Evolutionary conservation across 345 rosid genomes (phyloP), one percentile per base, ranked within the genome.

Genomic region (Salix koriyanagi): DNA sequence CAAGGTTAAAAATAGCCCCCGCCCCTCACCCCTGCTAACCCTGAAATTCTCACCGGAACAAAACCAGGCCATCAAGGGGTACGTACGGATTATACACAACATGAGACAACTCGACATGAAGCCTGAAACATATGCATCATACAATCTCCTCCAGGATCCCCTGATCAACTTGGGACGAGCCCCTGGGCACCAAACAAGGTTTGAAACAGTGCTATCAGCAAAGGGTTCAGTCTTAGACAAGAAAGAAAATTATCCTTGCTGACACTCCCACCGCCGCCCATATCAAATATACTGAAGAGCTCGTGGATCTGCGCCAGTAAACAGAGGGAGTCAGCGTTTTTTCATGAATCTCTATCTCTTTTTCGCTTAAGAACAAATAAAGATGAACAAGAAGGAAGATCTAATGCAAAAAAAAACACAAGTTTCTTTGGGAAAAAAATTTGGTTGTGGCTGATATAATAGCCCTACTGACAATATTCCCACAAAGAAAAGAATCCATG

Each of bases 171-270:
- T 76, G 84, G 11, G 74, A 50, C 2, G 78, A 72, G 62, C 80
- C 79, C 13, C 71, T 79, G 6, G 72, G 84, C 75, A 69, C 75
- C 74, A 86, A 70, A 26, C 75, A 69, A 64, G 81, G 84, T 10
- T 88, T 82, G 76, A 96, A 91, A 8, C n/a, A 93, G 74, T 0
- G 92, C 87, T 82, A 96, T 79, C 76, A 93, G 79, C 72, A 96
- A 75, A 26, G 98, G 98, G 71, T 93, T 90, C 87, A 73, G 84
- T 79, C 89, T 85, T 39, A 96, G 85, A 83, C 90, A 86, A 73
- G 80, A 79, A 39, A 86, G n/a, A 65, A 92, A 92, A 42, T 85
- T 91, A 66, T 83, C 87, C 81, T 81, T 84, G 78, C 88, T 83
- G 15, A 86, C 78, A 69, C 81, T 82, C 73, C 92, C 88, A 65